phyloP scores from a whole-genome alignment of 2,329 filamentous ascomycete genomes.

The Drechslerella stenobrocha region DNA sequence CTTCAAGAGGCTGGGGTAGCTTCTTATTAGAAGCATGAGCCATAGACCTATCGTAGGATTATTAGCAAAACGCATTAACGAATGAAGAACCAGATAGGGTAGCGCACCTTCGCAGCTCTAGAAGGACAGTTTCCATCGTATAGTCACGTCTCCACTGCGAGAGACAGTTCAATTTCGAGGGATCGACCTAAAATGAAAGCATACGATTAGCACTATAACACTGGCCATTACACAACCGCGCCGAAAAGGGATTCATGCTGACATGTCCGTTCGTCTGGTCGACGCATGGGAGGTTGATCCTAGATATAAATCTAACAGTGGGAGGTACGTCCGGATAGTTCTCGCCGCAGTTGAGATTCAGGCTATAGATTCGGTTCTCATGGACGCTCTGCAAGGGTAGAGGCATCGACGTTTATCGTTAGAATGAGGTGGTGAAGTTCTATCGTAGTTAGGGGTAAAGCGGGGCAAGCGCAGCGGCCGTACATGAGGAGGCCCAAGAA shows the following conservation, averaged over 20 bases:
- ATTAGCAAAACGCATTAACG: not conserved
- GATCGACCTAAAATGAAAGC: conserved; percentile 68
- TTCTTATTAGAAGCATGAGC: conserved; percentile 90
- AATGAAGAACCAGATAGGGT: not conserved
- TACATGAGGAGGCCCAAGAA: conserved; percentile 93
- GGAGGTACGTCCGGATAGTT: conserved; percentile 89
- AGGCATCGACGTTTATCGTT: no score
- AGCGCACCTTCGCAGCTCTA: conserved; percentile 74
- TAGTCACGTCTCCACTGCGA: conserved; percentile 89
- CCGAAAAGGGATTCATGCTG: not conserved
- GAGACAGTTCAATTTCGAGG: conserved; percentile 78
- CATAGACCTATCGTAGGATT: conserved; percentile 71
- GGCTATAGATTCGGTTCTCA: conserved; percentile 98
- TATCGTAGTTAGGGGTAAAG: conserved; percentile 24
- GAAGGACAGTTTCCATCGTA: conserved; percentile 91
- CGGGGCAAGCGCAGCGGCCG: conserved; percentile 54
- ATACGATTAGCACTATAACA: not conserved
- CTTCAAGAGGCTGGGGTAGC: conserved; percentile 88
- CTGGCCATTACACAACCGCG: not conserved
- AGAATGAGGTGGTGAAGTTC: not conserved
- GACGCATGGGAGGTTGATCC: conserved; percentile 95
- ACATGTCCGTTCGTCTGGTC: conserved; percentile 76
- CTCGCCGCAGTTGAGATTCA: conserved; percentile 92
- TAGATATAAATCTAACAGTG: conserved; percentile 86
- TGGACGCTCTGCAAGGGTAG: conserved; percentile 75